Percentiles rank a stretch among this genome's conserved stretches.
Conservation (phyloP, 345 rosid species). For the Corymbia maculata region DNA sequence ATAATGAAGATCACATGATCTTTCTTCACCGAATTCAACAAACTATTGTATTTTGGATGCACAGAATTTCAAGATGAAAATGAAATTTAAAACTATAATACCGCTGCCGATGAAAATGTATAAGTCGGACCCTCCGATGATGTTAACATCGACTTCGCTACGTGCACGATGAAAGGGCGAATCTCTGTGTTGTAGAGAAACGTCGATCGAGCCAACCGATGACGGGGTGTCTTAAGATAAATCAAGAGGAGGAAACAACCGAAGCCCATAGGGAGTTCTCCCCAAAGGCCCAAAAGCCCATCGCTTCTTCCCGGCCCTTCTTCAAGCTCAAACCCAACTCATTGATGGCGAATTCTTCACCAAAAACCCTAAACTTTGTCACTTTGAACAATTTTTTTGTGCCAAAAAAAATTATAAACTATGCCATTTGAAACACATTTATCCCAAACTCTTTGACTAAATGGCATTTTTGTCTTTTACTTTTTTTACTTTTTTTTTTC, state of each 20-base stretch:
- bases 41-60: not conserved
- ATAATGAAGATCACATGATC: not conserved
- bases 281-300: not conserved
- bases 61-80: not conserved
- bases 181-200: too few relatives aligned
- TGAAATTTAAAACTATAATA: not conserved
- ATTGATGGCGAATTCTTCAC: not conserved
- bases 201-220: too few relatives aligned
- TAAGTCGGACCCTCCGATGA: too few relatives aligned
- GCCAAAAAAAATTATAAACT: too few relatives aligned
- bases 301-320: not conserved
- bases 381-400: too few relatives aligned
- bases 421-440: too few relatives aligned
- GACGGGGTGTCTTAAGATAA: too few relatives aligned
- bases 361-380: not conserved
- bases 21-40: not conserved
- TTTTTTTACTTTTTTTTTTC: accelerated
- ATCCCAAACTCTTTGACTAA: too few relatives aligned
- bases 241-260: too few relatives aligned
- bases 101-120: not conserved
- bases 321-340: not conserved
- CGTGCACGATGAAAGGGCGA: too few relatives aligned
- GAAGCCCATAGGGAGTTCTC: not conserved
- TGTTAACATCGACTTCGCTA: too few relatives aligned
- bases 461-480: too few relatives aligned